Percentiles rank a stretch among this genome's conserved stretches.
These are phyloP conservation scores for Colletotrichum agaves DNA, from an alignment of 2,329 filamentous ascomycete species.

Conservation along the genomic window DNA sequence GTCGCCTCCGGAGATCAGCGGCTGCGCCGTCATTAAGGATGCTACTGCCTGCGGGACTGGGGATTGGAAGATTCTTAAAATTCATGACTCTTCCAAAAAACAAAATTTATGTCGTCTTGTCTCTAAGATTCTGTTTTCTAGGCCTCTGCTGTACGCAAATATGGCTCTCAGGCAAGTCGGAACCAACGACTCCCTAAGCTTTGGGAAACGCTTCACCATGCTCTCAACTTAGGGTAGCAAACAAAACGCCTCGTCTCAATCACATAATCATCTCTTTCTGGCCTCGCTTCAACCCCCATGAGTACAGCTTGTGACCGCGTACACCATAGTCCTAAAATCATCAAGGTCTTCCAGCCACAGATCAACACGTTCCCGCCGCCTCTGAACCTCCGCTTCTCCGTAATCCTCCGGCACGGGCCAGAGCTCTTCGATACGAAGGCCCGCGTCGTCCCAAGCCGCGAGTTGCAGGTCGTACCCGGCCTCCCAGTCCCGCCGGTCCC, in stretches of 20 bases:
- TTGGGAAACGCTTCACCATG: background rate
- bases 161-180: accelerated
- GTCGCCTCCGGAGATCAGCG: background rate
- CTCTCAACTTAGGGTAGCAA: background rate
- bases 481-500: constrained; percentile 53
- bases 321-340: constrained; percentile 65
- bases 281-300: constrained; percentile 47
- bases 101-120: no score
- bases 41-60: background rate
- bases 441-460: constrained; percentile 52
- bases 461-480: constrained; percentile 54
- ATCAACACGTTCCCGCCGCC: constrained; percentile 53
- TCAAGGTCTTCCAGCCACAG: constrained; percentile 62
- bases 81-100: no score
- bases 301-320: constrained; percentile 58
- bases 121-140: background rate
- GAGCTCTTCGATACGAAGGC: constrained; percentile 60
- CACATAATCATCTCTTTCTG: background rate
- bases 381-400: constrained; percentile 43
- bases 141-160: background rate
- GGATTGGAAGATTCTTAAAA: background rate
- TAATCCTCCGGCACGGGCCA: constrained; percentile 54
- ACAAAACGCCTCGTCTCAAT: background rate
- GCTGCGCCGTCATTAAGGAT: background rate
- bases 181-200: background rate